These are phyloP conservation scores for Diutina pseudorugosa DNA, from an alignment of 1,139 yeast species.

Conservation along the genomic window DNA sequence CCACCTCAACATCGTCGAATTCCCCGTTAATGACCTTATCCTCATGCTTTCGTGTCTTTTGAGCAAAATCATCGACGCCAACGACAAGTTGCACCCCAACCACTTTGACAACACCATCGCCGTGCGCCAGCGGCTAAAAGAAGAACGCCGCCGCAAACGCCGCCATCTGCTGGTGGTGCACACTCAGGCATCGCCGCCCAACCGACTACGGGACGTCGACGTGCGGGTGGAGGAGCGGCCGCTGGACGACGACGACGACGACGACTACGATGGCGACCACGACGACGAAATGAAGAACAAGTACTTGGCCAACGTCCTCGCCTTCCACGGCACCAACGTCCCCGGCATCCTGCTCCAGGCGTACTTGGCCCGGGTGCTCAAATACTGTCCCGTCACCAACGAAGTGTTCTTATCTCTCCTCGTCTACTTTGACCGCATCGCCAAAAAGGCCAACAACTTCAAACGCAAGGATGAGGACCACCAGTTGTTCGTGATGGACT, in stretches of 20 bases:
- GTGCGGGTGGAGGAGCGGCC: background rate
- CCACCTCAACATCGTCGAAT: conserved; percentile 71
- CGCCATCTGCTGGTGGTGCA: background rate
- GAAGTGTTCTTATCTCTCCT: conserved; percentile 84
- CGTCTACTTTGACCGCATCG: conserved; percentile 90
- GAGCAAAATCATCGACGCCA: conserved; percentile 84
- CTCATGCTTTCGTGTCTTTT: conserved; percentile 76
- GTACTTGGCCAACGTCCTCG: conserved; percentile 64
- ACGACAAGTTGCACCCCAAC: conserved; percentile 71
- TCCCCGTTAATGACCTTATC: conserved; percentile 70
- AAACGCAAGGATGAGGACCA: conserved; percentile 19
- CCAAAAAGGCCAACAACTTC: conserved; percentile 66
- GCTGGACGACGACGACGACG: conserved; percentile 8
- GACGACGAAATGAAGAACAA: conserved; percentile 39
- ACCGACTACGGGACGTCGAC: conserved; percentile 1
- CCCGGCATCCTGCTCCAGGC: conserved; percentile 91
- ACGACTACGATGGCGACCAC: conserved; percentile 21
- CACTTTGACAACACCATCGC: conserved; percentile 45
- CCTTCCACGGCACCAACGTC: conserved; percentile 90
- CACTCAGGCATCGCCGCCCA: background rate
- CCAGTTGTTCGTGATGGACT: conserved; percentile 87
- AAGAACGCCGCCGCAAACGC: conserved; percentile 12
- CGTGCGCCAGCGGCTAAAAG: conserved; percentile 31
- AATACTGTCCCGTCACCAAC: conserved; percentile 95
- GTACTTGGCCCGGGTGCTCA: conserved; percentile 77